A percentile compares a stretch with the other conserved stretches of the same genome.
Evolutionary conservation across 176 grass and related monocot species (phyloP).

Genomic region (Triticum turgidum): DNA sequence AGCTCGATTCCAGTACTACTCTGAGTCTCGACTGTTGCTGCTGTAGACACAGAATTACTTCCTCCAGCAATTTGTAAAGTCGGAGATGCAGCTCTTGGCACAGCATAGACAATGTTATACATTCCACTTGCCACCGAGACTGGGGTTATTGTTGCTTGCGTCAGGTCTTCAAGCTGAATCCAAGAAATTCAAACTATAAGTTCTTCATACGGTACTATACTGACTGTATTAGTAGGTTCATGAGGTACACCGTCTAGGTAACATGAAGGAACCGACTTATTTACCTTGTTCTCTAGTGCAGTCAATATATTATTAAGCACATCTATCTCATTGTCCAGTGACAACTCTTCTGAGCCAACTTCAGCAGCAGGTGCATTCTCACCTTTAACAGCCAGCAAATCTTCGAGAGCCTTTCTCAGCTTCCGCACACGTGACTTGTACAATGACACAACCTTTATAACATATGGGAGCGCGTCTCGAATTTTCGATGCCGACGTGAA

Average conservation of each 20-base stretch:
- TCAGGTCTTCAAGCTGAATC: neutral
- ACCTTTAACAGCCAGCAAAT: neutral
- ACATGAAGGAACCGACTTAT: neutral
- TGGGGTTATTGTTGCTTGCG: conserved; percentile 8
- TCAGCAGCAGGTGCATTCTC: conserved; percentile 35
- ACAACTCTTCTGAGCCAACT: conserved; percentile 41
- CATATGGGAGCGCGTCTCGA: conserved; percentile 67
- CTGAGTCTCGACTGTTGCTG: conserved; percentile 42
- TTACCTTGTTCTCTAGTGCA: conserved; percentile 84
- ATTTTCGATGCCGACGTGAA: conserved; percentile 44
- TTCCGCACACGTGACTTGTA: conserved; percentile 50
- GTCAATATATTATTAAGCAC: conserved; percentile 50
- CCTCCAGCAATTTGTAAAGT: conserved; percentile 58
- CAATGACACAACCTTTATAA: conserved; percentile 48
- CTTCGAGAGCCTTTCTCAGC: neutral
- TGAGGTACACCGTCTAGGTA: neutral
- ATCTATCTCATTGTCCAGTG: conserved; percentile 60
- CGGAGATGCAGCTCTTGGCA: conserved; percentile 42
- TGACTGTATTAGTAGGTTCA: neutral
- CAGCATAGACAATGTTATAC: conserved; percentile 16
- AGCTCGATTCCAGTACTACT: conserved; percentile 71
- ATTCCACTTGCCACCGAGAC: neutral
- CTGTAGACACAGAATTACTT: conserved; percentile 54
- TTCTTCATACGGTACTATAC: neutral
- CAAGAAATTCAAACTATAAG: neutral